Evolutionary conservation across 352 stramenopile genomes (phyloP).

Genomic region (Thraustochytrium striatum): DNA sequence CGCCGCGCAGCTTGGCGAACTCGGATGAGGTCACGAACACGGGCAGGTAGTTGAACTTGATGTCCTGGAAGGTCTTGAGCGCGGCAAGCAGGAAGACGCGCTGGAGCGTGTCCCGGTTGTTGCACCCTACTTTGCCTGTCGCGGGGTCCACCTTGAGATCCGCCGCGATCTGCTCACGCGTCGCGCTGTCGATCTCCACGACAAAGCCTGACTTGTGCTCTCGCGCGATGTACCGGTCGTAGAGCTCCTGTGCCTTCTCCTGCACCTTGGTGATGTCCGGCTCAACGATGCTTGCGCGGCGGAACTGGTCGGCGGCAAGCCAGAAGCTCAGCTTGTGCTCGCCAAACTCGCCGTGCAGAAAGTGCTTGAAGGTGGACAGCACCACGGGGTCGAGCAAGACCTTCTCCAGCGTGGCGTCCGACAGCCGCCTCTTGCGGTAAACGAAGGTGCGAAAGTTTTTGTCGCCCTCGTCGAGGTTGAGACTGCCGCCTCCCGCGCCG

Average conservation of each 20-base stretch:
- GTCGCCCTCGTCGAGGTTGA: conserved; percentile 8
- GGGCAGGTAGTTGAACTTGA: conserved; percentile 46
- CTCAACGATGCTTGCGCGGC: no score
- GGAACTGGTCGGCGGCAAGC: neutral
- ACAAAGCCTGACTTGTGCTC: neutral
- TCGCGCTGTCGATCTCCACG: conserved; percentile 6
- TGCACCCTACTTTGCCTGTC: neutral
- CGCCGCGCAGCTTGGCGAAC: conserved; percentile 2
- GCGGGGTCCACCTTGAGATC: neutral
- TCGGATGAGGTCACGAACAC: conserved; percentile 29
- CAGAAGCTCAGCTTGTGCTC: conserved; percentile 47
- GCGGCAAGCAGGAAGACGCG: conserved; percentile 24
- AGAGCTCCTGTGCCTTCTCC: neutral
- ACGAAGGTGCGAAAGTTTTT: conserved; percentile 46
- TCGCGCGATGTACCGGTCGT: neutral
- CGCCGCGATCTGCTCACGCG: neutral
- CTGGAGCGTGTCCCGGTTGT: neutral
- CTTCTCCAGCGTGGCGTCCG: conserved; percentile 24
- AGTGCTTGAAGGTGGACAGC: conserved; percentile 6
- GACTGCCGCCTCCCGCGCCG: neutral
- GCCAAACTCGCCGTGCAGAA: conserved; percentile 18
- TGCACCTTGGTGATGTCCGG: neutral
- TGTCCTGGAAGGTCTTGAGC: conserved; percentile 41
- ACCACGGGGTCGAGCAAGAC: conserved; percentile 40
- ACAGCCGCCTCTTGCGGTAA: conserved; percentile 47